A percentile compares a stretch with the other conserved stretches of the same genome.
These are phyloP conservation scores for Gossypium turneri DNA, from an alignment of 345 rosid genomes.

Conservation along the genomic window DNA sequence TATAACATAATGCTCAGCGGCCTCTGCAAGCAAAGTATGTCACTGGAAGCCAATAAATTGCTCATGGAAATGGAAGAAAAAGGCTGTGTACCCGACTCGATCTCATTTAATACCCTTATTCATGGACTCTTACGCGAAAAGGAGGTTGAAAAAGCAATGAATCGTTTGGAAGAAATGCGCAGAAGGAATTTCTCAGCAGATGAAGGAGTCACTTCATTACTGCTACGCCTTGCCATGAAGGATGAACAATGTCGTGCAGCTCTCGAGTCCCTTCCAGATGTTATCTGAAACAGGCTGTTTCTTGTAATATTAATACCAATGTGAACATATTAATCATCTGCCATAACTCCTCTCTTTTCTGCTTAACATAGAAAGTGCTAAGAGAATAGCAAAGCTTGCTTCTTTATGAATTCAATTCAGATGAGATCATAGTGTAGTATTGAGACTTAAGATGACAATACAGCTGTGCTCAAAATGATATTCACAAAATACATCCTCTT, in stretches of 20 bases:
- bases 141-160: slow-evolving; percentile 1
- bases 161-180: slow-evolving; percentile 9
- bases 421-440: background rate
- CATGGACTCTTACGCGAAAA: slow-evolving; percentile 11
- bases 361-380: too few relatives aligned
- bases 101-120: slow-evolving; percentile 1
- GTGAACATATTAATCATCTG: background rate
- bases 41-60: slow-evolving; percentile 12
- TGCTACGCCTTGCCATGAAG: slow-evolving; percentile 10
- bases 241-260: background rate
- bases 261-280: slow-evolving; percentile 8
- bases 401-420: background rate
- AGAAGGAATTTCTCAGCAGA: background rate
- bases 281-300: background rate
- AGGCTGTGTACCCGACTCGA: slow-evolving; percentile 9
- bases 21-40: slow-evolving; percentile 9
- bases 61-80: slow-evolving; percentile 15
- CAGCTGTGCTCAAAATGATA: background rate
- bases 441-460: background rate
- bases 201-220: slow-evolving; percentile 5
- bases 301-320: background rate
- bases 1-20: slow-evolving; percentile 20
- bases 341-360: too few relatives aligned
- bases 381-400: background rate
- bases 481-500: background rate